Percentiles rank a stretch among this genome's conserved stretches.
Evolutionary conservation across 2,329 filamentous ascomycete species (phyloP).

Genomic region (Mycosphaerella sp.): DNA sequence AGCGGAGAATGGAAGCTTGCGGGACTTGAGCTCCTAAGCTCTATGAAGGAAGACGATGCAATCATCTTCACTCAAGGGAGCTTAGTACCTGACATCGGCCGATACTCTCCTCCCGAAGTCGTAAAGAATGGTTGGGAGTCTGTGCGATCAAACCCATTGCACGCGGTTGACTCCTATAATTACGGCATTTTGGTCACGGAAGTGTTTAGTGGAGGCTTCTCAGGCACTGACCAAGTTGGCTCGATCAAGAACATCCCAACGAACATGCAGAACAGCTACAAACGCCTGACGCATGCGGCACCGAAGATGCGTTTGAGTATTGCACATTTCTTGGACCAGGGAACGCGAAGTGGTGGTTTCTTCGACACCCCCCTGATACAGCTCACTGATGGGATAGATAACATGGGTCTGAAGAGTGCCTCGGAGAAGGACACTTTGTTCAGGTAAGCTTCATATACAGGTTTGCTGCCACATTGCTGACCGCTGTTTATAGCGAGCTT

Average conservation of each 20-base stretch:
- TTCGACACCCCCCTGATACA: conserved; percentile 92
- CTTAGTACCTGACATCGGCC: conserved; percentile 73
- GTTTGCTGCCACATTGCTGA: background rate
- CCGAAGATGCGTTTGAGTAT: conserved; percentile 83
- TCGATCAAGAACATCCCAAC: conserved; percentile 82
- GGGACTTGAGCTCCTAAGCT: conserved; percentile 89
- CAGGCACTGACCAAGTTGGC: conserved; percentile 68
- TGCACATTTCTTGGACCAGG: conserved; percentile 83
- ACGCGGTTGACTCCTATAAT: conserved; percentile 80
- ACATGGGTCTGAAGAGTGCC: conserved; percentile 78
- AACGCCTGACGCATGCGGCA: conserved; percentile 78
- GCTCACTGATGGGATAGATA: conserved; percentile 87
- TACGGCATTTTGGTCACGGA: conserved; percentile 82
- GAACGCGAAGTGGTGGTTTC: conserved; percentile 72
- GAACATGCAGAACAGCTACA: conserved; percentile 86
- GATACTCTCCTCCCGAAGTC: conserved; percentile 84
- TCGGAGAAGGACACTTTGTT: conserved; percentile 80
- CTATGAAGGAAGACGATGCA: conserved; percentile 91
- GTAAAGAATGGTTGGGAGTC: conserved; percentile 83
- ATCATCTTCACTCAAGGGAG: conserved; percentile 89
- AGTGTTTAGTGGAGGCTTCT: conserved; percentile 81
- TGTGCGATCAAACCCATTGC: conserved; percentile 74
- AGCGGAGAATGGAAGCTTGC: conserved; percentile 97
- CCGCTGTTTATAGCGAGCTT: conserved; percentile 54
- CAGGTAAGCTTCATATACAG: conserved; percentile 43